Conservation (phyloP, 768 basidiomycete genomes). For the Rhodosporidiobolus odoratus region DNA sequence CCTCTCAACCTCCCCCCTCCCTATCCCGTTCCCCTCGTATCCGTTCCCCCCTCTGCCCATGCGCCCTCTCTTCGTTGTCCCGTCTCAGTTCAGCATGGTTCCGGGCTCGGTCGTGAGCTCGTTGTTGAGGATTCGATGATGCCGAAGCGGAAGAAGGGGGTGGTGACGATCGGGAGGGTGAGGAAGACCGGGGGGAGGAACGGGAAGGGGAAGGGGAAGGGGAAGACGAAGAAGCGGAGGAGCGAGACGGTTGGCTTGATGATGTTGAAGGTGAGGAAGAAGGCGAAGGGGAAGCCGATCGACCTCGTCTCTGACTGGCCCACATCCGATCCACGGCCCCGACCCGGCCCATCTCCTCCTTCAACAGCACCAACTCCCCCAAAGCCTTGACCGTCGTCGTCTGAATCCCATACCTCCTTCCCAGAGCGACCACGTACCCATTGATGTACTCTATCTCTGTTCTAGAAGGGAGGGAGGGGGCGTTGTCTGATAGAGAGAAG, state of each 20-base stretch:
- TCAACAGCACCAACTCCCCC: slow-evolving; percentile 44
- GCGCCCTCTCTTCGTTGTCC: too few species aligned
- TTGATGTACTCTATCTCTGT: slow-evolving; percentile 81
- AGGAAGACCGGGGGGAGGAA: background rate
- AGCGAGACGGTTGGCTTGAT: background rate
- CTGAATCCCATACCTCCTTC: slow-evolving; percentile 55
- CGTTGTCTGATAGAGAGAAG: slow-evolving; percentile 2
- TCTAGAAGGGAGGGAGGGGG: slow-evolving; percentile 27
- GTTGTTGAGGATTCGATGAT: too few species aligned
- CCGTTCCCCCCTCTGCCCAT: too few species aligned
- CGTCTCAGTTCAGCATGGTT: too few species aligned
- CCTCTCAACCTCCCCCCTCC: too few species aligned
- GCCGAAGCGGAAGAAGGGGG: too few species aligned
- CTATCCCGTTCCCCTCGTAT: too few species aligned
- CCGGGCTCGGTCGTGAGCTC: too few species aligned
- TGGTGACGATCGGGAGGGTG: too few species aligned
- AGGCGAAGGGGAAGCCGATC: background rate
- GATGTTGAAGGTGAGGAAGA: background rate
- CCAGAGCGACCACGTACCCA: slow-evolving; percentile 69
- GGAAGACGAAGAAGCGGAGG: background rate
- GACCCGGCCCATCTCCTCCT: slow-evolving; percentile 35
- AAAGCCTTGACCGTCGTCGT: slow-evolving; percentile 52
- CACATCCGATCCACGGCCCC: slow-evolving; percentile 33
- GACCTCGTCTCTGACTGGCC: slow-evolving; percentile 1
- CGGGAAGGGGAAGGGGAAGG: background rate